These are phyloP conservation scores for Suillus americanus DNA, from an alignment of 768 basidiomycete genomes.

Conservation along the genomic window DNA sequence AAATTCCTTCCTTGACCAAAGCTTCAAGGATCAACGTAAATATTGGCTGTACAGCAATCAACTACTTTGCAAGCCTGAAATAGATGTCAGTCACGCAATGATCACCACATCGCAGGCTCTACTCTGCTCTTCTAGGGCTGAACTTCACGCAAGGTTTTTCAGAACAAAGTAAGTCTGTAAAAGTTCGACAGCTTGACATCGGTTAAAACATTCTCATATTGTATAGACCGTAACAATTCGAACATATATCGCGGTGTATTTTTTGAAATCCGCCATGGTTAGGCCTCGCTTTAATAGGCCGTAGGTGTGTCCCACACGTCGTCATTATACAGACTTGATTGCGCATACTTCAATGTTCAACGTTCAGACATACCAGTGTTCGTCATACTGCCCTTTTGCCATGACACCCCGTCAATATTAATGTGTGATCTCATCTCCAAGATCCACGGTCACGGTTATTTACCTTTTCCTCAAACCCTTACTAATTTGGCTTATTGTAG, in stretches of 20 bases:
- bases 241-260: neutral
- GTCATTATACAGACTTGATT: neutral
- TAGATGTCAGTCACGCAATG: neutral
- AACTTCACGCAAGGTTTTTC: neutral
- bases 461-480: constrained; percentile 1
- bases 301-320: neutral
- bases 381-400: constrained; percentile 5
- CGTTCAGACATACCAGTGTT: neutral
- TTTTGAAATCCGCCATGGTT: neutral
- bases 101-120: neutral
- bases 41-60: neutral
- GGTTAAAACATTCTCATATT: neutral
- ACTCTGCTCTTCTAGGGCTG: neutral
- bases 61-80: neutral
- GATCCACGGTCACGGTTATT: constrained; percentile 6
- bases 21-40: constrained; percentile 3
- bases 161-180: constrained; percentile 2
- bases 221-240: neutral
- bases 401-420: constrained; percentile 7
- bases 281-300: neutral
- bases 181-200: neutral
- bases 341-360: neutral
- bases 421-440: constrained; percentile 1
- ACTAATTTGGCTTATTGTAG: constrained; percentile 1
- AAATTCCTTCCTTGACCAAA: neutral